Percentiles rank a stretch among this genome's conserved stretches.
Conservation (phyloP, 495 filamentous ascomycete species). For the Hypoxylon crocopeplum region DNA sequence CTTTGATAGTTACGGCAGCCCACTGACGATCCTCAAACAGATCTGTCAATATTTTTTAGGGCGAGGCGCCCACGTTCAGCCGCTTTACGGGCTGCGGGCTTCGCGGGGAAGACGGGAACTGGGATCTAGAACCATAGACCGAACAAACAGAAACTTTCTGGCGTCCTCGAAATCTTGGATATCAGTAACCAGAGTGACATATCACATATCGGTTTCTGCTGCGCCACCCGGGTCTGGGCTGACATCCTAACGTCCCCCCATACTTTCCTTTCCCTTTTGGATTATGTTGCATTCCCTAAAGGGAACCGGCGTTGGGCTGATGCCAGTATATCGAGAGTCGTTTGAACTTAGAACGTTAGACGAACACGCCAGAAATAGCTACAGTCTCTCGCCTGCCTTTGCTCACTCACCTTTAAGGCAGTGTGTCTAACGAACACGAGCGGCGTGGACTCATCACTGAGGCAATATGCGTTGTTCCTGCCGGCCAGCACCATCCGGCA, state of each 20-base stretch:
- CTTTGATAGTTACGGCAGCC: conserved; percentile 24
- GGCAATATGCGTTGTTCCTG: conserved; percentile 34
- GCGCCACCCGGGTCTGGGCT: conserved; percentile 24
- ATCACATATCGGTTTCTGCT: conserved; percentile 37
- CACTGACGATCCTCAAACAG: conserved; percentile 26
- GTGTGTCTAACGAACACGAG: conserved; percentile 22
- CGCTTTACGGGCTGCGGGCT: conserved; percentile 33
- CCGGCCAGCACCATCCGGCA: conserved; percentile 26
- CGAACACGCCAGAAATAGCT: conserved; percentile 8
- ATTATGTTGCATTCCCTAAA: conserved; percentile 22
- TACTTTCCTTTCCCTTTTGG: conserved; percentile 19
- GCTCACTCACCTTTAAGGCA: background rate
- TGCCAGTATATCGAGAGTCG: conserved; percentile 1
- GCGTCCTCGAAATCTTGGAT: conserved; percentile 34
- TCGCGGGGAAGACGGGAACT: conserved; percentile 40
- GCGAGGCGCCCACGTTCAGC: conserved; percentile 29
- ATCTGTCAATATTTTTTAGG: conserved; percentile 22
- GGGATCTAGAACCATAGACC: conserved; percentile 33
- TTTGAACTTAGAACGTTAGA: conserved; percentile 2
- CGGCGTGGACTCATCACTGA: conserved; percentile 18
- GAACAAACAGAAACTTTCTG: conserved; percentile 37
- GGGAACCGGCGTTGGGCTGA: conserved; percentile 12
- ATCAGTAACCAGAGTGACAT: conserved; percentile 32
- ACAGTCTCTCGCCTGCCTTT: background rate
- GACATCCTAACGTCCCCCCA: conserved; percentile 15